Percentiles rank a stretch among this genome's conserved stretches.
These are phyloP conservation scores for Penicillium sp. DNA, from an alignment of 2,329 filamentous ascomycete species.

Conservation along the genomic window DNA sequence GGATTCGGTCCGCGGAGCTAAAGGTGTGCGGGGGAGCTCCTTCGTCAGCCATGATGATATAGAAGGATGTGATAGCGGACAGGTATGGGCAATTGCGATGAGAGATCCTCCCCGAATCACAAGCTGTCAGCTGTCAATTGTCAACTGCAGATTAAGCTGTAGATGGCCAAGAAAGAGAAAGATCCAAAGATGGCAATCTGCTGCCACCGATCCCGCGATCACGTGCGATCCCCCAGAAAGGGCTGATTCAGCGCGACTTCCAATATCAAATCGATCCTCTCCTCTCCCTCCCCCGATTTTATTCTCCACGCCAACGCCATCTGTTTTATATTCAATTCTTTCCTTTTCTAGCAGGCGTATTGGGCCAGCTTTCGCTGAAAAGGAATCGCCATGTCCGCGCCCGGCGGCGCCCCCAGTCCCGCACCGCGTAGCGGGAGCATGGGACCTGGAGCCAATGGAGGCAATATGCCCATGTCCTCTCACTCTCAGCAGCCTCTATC, in stretches of 20 bases:
- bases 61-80: background rate
- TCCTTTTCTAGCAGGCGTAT: background rate
- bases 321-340: background rate
- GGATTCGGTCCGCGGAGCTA: constrained; percentile 75
- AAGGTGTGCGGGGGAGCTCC: constrained; percentile 51
- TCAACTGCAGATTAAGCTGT: too few relatives aligned
- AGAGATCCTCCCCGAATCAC: too few relatives aligned
- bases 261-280: background rate
- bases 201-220: background rate
- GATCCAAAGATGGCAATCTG: background rate
- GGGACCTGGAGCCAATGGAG: constrained; percentile 44
- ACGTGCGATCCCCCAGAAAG: background rate
- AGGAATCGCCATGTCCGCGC: constrained; percentile 45
- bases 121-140: too few relatives aligned
- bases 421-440: constrained; percentile 54
- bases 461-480: constrained; percentile 51
- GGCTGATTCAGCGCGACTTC: constrained; percentile 2
- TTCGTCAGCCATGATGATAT: constrained; percentile 27
- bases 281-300: background rate
- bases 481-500: constrained; percentile 54
- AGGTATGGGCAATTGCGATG: too few relatives aligned
- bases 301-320: background rate
- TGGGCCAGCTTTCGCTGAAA: background rate
- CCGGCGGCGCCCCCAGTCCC: constrained; percentile 53
- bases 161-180: too few relatives aligned